Conservation (phyloP, 1,284 basidiomycete species). For the Tremellales sp. region DNA sequence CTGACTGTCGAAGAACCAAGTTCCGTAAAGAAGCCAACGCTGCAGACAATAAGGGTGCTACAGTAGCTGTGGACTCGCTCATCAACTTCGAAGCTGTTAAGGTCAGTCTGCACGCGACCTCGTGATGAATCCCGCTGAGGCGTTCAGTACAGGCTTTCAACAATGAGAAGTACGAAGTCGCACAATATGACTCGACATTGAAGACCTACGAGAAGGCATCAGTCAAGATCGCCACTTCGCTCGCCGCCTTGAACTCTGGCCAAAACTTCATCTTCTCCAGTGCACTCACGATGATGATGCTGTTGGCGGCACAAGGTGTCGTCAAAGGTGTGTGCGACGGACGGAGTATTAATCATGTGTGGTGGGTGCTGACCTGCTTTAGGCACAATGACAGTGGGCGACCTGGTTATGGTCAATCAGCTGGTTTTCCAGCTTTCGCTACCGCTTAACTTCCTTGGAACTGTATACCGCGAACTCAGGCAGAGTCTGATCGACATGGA, state of each 20-base stretch:
- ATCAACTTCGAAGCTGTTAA: constrained; percentile 99
- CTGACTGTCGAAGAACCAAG: constrained; percentile 60
- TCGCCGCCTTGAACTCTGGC: constrained; percentile 90
- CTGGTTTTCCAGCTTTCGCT: constrained; percentile 97
- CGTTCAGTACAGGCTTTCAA: constrained; percentile 76
- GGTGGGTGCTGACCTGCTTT: background rate
- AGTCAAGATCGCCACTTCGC: constrained; percentile 89
- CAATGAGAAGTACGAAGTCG: constrained; percentile 87
- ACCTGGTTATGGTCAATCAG: constrained; percentile 98
- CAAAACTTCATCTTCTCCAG: constrained; percentile 94
- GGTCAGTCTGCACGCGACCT: constrained; percentile 51
- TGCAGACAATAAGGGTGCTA: constrained; percentile 94
- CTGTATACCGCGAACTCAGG: constrained; percentile 92
- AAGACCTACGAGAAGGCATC: constrained; percentile 84
- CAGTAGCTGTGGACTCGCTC: constrained; percentile 86
- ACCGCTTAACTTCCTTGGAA: constrained; percentile 93
- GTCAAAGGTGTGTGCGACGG: constrained; percentile 67
- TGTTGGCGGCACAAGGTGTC: constrained; percentile 91
- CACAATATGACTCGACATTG: constrained; percentile 87
- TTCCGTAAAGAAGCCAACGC: constrained; percentile 94
- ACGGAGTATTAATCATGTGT: background rate
- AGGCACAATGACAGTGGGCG: constrained; percentile 97
- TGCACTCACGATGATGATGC: constrained; percentile 92
- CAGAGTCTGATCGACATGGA: constrained; percentile 98
- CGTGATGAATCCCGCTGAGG: constrained; percentile 2